A percentile compares a stretch with the other conserved stretches of the same genome.
Conservation (phyloP, 78 protist genomes). For the Planoprotostelium fungivorum region DNA sequence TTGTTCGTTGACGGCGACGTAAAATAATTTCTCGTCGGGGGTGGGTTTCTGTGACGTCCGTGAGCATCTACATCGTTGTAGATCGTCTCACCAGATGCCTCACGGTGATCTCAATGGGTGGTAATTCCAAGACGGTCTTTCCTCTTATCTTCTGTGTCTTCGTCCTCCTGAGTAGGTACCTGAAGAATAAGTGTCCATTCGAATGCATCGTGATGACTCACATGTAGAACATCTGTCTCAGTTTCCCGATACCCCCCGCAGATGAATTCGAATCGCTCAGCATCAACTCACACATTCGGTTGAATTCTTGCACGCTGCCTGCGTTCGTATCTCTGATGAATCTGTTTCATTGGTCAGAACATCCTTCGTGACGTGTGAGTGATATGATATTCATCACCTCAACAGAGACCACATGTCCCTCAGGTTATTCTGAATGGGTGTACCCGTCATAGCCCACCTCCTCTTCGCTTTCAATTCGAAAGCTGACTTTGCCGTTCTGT, state of each 20-base stretch:
- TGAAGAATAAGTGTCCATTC: not conserved
- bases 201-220: not conserved
- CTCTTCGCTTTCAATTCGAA: constrained; percentile 29
- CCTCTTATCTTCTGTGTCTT: constrained; percentile 8
- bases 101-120: constrained; percentile 11
- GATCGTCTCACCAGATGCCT: not conserved
- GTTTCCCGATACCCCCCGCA: no score
- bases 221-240: no score
- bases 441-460: constrained; percentile 81
- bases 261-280: not conserved
- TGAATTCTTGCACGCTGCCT: not conserved
- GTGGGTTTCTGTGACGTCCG: no score
- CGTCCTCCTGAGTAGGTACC: not conserved
- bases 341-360: not conserved
- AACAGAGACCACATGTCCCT: constrained; percentile 69
- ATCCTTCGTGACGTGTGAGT: not conserved
- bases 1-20: not conserved
- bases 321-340: not conserved
- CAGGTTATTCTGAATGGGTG: constrained; percentile 75
- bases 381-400: not conserved
- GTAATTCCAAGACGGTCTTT: constrained; percentile 42
- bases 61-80: not conserved
- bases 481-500: constrained; percentile 14
- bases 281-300: not conserved
- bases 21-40: not conserved